A percentile compares a stretch with the other conserved stretches of the same genome.
These are phyloP conservation scores for Ceratobasidium sp. DNA, from an alignment of 1,284 basidiomycete genomes.

Conservation along the genomic window DNA sequence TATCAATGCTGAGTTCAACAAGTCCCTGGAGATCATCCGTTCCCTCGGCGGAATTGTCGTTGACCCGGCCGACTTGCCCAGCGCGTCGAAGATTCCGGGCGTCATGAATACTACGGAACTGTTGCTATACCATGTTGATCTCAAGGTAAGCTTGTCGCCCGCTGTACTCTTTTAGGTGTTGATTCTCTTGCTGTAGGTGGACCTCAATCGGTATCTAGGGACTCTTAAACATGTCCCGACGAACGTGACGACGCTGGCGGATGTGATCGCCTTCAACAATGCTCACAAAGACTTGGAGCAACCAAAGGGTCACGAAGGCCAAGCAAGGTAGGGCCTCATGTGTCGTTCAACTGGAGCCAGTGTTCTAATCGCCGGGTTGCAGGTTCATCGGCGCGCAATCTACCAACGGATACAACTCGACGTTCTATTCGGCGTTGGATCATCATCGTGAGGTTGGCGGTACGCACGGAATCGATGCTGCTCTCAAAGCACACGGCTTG, in stretches of 20 bases:
- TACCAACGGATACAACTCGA: constrained; percentile 60
- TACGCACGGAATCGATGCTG: constrained; percentile 66
- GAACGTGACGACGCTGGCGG: constrained; percentile 63
- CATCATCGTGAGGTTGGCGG: constrained; percentile 60
- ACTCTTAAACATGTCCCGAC: constrained; percentile 59
- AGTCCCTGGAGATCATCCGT: constrained; percentile 61
- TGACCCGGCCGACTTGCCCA: constrained; percentile 70
- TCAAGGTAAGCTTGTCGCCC: background rate
- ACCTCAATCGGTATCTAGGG: background rate
- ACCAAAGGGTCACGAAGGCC: constrained; percentile 20
- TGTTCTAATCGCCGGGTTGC: too few species aligned
- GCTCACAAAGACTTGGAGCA: constrained; percentile 47
- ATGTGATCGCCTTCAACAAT: constrained; percentile 66
- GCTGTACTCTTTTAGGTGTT: background rate
- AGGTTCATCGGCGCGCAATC: constrained; percentile 50
- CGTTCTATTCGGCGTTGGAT: constrained; percentile 63
- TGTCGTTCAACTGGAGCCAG: background rate
- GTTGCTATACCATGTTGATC: constrained; percentile 56
- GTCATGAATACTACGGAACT: constrained; percentile 63
- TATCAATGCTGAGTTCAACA: constrained; percentile 58
- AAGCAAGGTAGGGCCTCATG: background rate
- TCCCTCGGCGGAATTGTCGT: constrained; percentile 67
- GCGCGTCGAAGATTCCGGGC: constrained; percentile 65
- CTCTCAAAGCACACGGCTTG: constrained; percentile 43
- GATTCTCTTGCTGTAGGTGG: background rate